Evolutionary conservation across 257 asterid genomes (phyloP).

Genomic region (Ocimum tenuiflorum): DNA sequence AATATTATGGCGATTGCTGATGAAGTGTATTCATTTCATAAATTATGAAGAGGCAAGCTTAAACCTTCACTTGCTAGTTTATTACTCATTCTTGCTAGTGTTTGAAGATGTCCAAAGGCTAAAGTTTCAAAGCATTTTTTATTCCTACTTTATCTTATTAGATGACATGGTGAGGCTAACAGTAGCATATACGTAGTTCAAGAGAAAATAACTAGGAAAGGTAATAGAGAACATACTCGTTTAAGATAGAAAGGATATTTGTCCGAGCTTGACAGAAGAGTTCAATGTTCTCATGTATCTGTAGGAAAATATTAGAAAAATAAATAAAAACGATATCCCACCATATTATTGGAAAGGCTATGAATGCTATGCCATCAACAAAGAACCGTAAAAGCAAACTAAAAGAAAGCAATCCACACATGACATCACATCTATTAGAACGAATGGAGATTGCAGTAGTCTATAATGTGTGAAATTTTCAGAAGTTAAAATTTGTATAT

Average conservation of each 20-base stretch:
- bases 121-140: background rate
- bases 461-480: too few relatives aligned
- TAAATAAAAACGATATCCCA: constrained; percentile 7
- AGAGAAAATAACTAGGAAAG: background rate
- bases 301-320: constrained; percentile 26
- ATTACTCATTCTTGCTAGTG: background rate
- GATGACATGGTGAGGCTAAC: background rate
- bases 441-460: too few relatives aligned
- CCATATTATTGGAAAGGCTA: constrained; percentile 10
- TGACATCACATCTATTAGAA: too few relatives aligned
- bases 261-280: constrained; percentile 64
- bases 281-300: constrained; percentile 64
- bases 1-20: background rate
- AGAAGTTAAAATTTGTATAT: too few relatives aligned
- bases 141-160: background rate
- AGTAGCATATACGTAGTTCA: background rate
- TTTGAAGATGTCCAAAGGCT: background rate
- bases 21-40: background rate
- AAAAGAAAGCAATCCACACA: too few relatives aligned
- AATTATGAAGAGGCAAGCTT: background rate
- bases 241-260: constrained; percentile 49
- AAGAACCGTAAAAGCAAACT: background rate
- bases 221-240: constrained; percentile 44
- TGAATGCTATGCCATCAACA: constrained; percentile 3
- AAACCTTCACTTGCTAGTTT: background rate